These are phyloP conservation scores for Bertia moriformis DNA, from an alignment of 2,329 filamentous ascomycete genomes.

Conservation along the genomic window DNA sequence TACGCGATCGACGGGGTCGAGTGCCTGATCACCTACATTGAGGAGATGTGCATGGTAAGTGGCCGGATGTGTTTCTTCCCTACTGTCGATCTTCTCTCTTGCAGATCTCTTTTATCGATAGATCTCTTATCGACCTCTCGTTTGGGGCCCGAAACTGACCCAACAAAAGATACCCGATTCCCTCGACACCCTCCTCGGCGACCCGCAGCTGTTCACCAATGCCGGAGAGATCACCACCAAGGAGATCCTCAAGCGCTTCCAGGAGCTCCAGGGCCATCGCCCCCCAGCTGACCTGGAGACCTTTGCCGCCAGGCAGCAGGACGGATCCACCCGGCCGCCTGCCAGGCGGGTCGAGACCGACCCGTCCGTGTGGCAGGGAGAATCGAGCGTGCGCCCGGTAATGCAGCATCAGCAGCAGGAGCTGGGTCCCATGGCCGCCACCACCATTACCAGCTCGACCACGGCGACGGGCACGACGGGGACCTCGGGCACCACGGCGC, in stretches of 20 bases:
- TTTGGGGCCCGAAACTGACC: slow-evolving; percentile 9
- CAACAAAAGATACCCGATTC: slow-evolving; percentile 71
- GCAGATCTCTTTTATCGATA: slow-evolving; percentile 2
- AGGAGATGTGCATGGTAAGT: slow-evolving; percentile 91
- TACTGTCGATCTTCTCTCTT: not conserved
- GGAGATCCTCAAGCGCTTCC: slow-evolving; percentile 87
- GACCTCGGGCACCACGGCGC: slow-evolving; percentile 23
- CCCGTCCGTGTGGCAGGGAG: slow-evolving; percentile 67
- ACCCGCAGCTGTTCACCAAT: slow-evolving; percentile 67
- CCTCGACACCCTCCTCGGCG: slow-evolving; percentile 70
- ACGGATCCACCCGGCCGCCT: slow-evolving; percentile 37
- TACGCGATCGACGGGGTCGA: slow-evolving; percentile 86
- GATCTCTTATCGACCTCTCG: slow-evolving; percentile 1
- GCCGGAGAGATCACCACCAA: slow-evolving; percentile 85
- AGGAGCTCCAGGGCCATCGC: slow-evolving; percentile 53
- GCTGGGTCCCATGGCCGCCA: slow-evolving; percentile 25
- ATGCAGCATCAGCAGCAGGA: slow-evolving; percentile 43
- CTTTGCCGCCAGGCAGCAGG: slow-evolving; percentile 36
- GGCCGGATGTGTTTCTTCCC: too few relatives aligned
- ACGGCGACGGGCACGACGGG: slow-evolving; percentile 30
- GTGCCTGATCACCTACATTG: slow-evolving; percentile 79
- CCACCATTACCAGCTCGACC: slow-evolving; percentile 26
- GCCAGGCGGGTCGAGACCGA: slow-evolving; percentile 71
- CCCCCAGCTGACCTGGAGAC: slow-evolving; percentile 44
- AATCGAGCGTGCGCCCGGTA: slow-evolving; percentile 70